Percentiles rank a stretch among this genome's conserved stretches.
Conservation (phyloP, 768 basidiomycete genomes). For the Clathrus columnatus region DNA sequence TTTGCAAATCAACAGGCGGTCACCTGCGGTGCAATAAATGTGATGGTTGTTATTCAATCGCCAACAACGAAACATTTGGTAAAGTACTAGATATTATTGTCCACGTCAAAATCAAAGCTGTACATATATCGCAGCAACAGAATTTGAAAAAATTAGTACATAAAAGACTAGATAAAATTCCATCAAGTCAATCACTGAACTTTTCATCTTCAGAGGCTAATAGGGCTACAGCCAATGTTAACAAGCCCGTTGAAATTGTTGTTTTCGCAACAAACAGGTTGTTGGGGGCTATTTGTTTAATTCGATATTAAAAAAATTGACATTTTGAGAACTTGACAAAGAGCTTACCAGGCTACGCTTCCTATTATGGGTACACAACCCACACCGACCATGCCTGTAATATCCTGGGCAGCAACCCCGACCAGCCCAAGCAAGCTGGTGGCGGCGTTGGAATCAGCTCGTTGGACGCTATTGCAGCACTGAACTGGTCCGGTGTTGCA, state of each 20-base stretch:
- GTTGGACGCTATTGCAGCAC: constrained; percentile 24
- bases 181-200: neutral
- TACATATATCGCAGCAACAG: no score
- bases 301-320: neutral
- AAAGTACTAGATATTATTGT: no score
- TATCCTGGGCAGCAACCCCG: constrained; percentile 17
- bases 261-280: constrained; percentile 34
- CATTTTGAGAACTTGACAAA: neutral
- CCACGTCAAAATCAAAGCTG: no score
- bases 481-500: constrained; percentile 25
- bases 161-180: no score
- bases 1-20: no score
- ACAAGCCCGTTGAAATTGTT: constrained; percentile 29
- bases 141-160: neutral
- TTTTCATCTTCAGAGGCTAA: constrained; percentile 19
- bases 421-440: constrained; percentile 20
- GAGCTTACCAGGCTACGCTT: neutral
- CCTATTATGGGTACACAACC: constrained; percentile 23
- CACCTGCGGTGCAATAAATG: no score
- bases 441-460: constrained; percentile 2
- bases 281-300: constrained; percentile 13
- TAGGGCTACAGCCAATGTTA: constrained; percentile 31
- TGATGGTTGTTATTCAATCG: no score
- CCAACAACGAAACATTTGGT: no score
- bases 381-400: constrained; percentile 20